A percentile compares a stretch with the other conserved stretches of the same genome.
phyloP scores from a whole-genome alignment of 2,329 filamentous ascomycete species.

The Hypoxylon sp. region DNA sequence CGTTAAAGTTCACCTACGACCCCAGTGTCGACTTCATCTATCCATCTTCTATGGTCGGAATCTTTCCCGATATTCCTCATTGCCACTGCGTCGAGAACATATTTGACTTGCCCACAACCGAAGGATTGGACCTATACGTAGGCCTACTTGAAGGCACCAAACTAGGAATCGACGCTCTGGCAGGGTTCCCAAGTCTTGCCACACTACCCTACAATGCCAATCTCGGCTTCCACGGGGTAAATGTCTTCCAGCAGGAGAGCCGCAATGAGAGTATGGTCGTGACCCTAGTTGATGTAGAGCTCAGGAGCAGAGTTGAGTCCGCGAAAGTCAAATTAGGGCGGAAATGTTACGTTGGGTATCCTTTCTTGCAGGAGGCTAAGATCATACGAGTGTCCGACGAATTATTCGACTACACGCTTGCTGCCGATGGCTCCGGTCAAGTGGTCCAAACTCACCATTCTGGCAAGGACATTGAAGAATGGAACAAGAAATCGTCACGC shows the following conservation, averaged over 20 bases:
- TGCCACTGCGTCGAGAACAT: conserved; percentile 97
- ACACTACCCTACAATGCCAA: conserved; percentile 86
- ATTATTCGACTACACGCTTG: conserved; percentile 86
- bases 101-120: conserved; percentile 92
- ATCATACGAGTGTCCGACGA: conserved; percentile 92
- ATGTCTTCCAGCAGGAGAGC: conserved; percentile 95
- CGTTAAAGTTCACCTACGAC: conserved; percentile 92
- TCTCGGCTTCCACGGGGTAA: conserved; percentile 89
- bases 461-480: conserved; percentile 83
- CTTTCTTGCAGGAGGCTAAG: conserved; percentile 94
- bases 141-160: conserved; percentile 89
- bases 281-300: conserved; percentile 82
- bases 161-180: conserved; percentile 84
- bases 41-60: conserved; percentile 86
- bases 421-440: conserved; percentile 72
- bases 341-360: conserved; percentile 91
- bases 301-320: conserved; percentile 76
- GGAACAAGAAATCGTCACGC: conserved; percentile 84
- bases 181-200: conserved; percentile 92
- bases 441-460: conserved; percentile 79
- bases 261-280: conserved; percentile 97
- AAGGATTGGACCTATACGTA: conserved; percentile 87
- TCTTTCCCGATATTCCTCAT: conserved; percentile 89
- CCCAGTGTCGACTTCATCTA: conserved; percentile 84
- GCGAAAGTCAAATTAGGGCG: conserved; percentile 87